These are phyloP conservation scores for Dictyostelium brefeldianum DNA, from an alignment of 78 protist species.

Conservation along the genomic window DNA sequence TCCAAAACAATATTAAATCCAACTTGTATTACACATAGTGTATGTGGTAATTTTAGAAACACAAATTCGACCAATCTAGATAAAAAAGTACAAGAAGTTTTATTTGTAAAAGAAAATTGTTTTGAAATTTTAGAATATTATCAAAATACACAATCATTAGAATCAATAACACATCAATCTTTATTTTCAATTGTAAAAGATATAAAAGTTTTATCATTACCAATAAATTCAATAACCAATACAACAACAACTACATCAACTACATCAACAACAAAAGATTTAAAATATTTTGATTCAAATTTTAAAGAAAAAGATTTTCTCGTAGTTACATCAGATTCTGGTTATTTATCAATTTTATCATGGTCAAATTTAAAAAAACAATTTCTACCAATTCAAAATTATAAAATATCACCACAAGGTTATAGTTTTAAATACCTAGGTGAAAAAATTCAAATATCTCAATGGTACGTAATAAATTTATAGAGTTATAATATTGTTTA, in stretches of 20 bases:
- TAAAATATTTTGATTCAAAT: slow-evolving; percentile 14
- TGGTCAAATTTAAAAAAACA: slow-evolving; percentile 62
- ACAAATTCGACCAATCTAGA: not conserved
- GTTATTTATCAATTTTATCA: slow-evolving; percentile 45
- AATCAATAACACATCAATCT: not conserved
- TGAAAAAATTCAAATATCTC: slow-evolving; percentile 35
- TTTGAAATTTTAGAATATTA: slow-evolving; percentile 1
- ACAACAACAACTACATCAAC: not conserved
- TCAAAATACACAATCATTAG: slow-evolving; percentile 1
- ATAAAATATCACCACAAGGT: slow-evolving; percentile 30
- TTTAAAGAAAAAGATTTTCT: slow-evolving; percentile 36
- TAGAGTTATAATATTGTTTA: not conserved
- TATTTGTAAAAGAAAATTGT: slow-evolving; percentile 11
- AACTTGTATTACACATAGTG: not conserved
- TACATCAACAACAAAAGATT: not conserved
- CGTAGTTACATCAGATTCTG: slow-evolving; percentile 60
- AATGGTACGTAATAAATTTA: slow-evolving; percentile 21
- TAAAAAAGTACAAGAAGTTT: not conserved
- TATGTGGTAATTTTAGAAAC: slow-evolving; percentile 27
- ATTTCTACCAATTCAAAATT: slow-evolving; percentile 29
- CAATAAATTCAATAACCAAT: not conserved
- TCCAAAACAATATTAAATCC: slow-evolving; percentile 16
- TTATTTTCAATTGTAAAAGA: slow-evolving; percentile 31
- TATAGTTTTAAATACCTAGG: slow-evolving; percentile 38
- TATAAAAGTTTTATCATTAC: slow-evolving; percentile 2